Evolutionary conservation across 805 yeast genomes (phyloP), one percentile per base, ranked within the genome.

Genomic region (Ogataea methylovora): DNA sequence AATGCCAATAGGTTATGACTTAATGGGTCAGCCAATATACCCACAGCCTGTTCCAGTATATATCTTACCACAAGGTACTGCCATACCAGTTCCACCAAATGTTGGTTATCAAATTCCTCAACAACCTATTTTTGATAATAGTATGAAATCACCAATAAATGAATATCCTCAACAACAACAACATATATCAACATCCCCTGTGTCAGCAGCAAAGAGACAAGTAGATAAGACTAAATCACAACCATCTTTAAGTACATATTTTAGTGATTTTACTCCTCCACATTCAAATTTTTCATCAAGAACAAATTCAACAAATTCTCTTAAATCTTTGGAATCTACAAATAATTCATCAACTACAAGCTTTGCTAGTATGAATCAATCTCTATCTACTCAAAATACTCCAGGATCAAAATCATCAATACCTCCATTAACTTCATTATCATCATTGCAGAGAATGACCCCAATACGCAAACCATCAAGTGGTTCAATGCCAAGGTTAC

Each of bases 401-500:
- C 37, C n/a, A 25, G 39, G 4, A 41, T 37, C 31, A 42, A 38
- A 50, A 13, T 5, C 34, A 15, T n/a, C 41, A 20, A 30, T 45
- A 24, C 45, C 40, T n/a, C 45, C 45, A 15, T 37, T 48, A 15
- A 27, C 44, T 19, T 65, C 69, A 1, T 44, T 70, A 16, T 61
- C 73, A 0, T 68, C 82, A 3, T 52, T 79, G 35, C 83, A 77
- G 49, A 63, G 78, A 48, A 73, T 77, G 79, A 77, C 82, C 0
- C 83, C 81, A 7, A 48, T 75, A 19, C 52, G 65, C 25, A 36
- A 46, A 40, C 39, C 49, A 17, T 45, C 56, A 36, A 24, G 37
- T 13, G 38, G 47, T 24, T 40, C 58, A 37, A 23, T 42, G 13
- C 42, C 48, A 17, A 41, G 48, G 21, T 36, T 42, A 13, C 33